Evolutionary conservation across 2,329 filamentous ascomycete species (phyloP), one percentile per base, ranked within the genome.

Genomic region (Harringtonia lauricola): DNA sequence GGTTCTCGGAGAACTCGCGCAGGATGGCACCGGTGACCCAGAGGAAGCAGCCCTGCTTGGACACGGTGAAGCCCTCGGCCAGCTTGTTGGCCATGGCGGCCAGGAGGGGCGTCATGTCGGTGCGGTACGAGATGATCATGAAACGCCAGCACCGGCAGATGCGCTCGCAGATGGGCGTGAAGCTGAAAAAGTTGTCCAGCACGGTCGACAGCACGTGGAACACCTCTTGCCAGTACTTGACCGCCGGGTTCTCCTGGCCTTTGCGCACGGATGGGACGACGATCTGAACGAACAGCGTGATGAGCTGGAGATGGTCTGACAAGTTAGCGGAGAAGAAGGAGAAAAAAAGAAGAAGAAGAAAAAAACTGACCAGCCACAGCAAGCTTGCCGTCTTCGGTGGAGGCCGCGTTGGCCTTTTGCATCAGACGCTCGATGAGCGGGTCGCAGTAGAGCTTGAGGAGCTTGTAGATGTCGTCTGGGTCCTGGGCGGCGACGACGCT

Each of bases 1-100:
- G 79, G 35, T 90, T 88, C 54, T 94, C 86, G 0, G 87, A 92
- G 58, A 96, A 98, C 61, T 98, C 92, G 47, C 92, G 83, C 26
- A 98, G 75, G 49, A 98, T 94, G 9, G 90, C 87, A 51, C 89
- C 86, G 2, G 90, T 95, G 1, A 92, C 90, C 92, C 92, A 98
- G n/a, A 98, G 71, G 72, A 98, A 98, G 60, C 90, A 95, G 13
- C 92, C 92, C 63, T 98, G 90, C 48, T 81, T 78, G 12, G 90
- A 95, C 17, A 76, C 74, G 44, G 83, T 75, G 59, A 98, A 98
- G 5, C 90, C 89, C 50, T 73, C 74, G 1, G 86, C 86, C 45
- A 98, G 75, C 62, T 90, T 94, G 54, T 90, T 85, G 17, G 92
- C 94, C 64, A 98, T 79, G 18, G 79, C 75, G 1, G 85, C 84